Percentiles rank a stretch among this genome's conserved stretches.
phyloP scores from a whole-genome alignment of 352 stramenopile genomes.

The Globisporangium echinulatum region DNA sequence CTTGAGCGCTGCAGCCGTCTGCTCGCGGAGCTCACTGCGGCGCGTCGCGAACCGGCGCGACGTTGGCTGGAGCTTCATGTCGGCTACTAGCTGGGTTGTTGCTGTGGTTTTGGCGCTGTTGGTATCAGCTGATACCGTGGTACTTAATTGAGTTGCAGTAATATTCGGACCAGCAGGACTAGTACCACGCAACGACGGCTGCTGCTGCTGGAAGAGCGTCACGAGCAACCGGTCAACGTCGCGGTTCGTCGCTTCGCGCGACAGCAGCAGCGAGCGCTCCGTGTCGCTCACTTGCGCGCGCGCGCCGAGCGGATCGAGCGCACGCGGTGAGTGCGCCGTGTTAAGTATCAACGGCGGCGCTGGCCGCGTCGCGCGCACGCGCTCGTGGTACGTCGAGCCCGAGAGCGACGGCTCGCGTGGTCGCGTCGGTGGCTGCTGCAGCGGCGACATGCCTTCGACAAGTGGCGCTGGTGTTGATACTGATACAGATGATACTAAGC shows the following conservation, averaged over 20 bases:
- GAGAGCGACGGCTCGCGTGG: constrained; percentile 26
- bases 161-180: neutral
- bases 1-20: constrained; percentile 44
- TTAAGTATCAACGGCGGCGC: no score
- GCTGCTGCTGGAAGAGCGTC: constrained; percentile 27
- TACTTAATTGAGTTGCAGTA: no score
- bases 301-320: constrained; percentile 11
- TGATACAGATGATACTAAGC: no score
- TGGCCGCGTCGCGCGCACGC: constrained; percentile 20
- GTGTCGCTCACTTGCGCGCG: constrained; percentile 20
- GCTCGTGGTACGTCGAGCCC: constrained; percentile 32
- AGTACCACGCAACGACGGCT: neutral
- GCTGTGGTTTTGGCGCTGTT: no score
- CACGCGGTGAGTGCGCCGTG: constrained; percentile 1
- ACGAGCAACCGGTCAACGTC: constrained; percentile 36
- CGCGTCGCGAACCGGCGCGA: constrained; percentile 27
- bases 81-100: neutral
- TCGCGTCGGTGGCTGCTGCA: constrained; percentile 9
- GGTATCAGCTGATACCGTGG: no score
- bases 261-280: constrained; percentile 21
- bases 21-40: constrained; percentile 39
- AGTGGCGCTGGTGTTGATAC: neutral
- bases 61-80: constrained; percentile 4
- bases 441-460: neutral
- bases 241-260: constrained; percentile 32